A percentile compares a stretch with the other conserved stretches of the same genome.
These are phyloP conservation scores for Arthrobotrys entomopaga DNA, from an alignment of 2,329 filamentous ascomycete genomes.

Conservation along the genomic window DNA sequence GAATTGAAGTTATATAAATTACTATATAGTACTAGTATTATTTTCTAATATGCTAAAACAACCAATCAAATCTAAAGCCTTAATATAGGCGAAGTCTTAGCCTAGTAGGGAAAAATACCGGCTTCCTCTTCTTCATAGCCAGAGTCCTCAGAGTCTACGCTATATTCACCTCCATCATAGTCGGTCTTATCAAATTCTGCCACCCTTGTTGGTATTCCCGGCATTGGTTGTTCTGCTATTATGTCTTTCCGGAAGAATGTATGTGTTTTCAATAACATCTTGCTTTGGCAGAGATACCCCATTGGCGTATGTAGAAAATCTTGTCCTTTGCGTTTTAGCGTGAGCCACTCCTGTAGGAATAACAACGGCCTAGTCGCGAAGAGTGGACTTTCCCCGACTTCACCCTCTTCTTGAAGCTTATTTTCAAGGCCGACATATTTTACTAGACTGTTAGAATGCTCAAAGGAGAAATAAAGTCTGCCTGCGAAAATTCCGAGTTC, in stretches of 20 bases:
- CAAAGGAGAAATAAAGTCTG: constrained; percentile 69
- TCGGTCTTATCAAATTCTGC: not conserved
- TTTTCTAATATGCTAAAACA: too few relatives aligned
- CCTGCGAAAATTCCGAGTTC: constrained; percentile 72
- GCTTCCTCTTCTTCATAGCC: not conserved
- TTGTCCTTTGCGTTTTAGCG: constrained; percentile 67
- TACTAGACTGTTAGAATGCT: constrained; percentile 64
- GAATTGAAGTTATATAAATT: too few relatives aligned
- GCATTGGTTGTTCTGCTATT: not conserved
- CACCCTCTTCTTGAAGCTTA: not conserved
- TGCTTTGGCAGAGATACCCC: constrained; percentile 69
- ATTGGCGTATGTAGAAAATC: constrained; percentile 71
- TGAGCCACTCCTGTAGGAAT: constrained; percentile 70
- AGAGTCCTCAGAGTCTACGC: not conserved
- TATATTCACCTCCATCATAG: too few relatives aligned
- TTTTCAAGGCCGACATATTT: constrained; percentile 45
- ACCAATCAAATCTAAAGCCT: too few relatives aligned
- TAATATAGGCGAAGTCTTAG: too few relatives aligned
- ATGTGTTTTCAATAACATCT: constrained; percentile 65
- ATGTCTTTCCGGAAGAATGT: constrained; percentile 65
- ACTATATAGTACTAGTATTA: too few relatives aligned
- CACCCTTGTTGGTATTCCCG: not conserved
- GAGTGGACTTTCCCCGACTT: constrained; percentile 29
- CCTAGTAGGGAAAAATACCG: too few relatives aligned
- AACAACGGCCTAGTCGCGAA: constrained; percentile 62